phyloP scores from a whole-genome alignment of 495 filamentous ascomycete genomes.

The Parathielavia hyrcaniae region DNA sequence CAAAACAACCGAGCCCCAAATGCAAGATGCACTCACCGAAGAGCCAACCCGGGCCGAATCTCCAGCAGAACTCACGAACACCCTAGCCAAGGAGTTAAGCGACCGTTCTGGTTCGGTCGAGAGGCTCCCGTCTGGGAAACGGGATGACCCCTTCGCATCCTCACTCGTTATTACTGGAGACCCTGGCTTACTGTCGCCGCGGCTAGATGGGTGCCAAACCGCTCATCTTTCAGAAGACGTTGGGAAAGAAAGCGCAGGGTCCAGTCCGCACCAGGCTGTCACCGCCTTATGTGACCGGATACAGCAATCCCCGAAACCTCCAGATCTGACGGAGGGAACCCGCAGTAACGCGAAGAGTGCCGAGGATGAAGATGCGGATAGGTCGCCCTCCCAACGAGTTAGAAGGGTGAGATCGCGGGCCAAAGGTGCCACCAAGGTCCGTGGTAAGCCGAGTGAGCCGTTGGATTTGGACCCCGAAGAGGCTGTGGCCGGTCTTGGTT shows the following conservation, averaged over 20 bases:
- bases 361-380: neutral
- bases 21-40: neutral
- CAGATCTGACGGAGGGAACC: neutral
- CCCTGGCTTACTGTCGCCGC: neutral
- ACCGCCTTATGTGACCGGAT: neutral
- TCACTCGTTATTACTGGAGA: neutral
- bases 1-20: conserved; percentile 10
- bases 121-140: neutral
- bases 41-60: no score
- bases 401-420: neutral
- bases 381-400: neutral
- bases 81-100: neutral
- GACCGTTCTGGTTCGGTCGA: no score
- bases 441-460: neutral
- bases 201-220: neutral
- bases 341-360: neutral
- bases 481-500: neutral
- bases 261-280: neutral
- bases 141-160: conserved; percentile 8
- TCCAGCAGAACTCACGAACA: no score
- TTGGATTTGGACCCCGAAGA: neutral
- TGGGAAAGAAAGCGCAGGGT: neutral
- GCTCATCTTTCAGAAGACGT: neutral
- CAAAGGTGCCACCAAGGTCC: neutral
- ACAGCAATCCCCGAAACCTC: neutral